Evolutionary conservation across 495 filamentous ascomycete species (phyloP), one percentile per base, ranked within the genome.

Genomic region (Hypoxylon fuscum): DNA sequence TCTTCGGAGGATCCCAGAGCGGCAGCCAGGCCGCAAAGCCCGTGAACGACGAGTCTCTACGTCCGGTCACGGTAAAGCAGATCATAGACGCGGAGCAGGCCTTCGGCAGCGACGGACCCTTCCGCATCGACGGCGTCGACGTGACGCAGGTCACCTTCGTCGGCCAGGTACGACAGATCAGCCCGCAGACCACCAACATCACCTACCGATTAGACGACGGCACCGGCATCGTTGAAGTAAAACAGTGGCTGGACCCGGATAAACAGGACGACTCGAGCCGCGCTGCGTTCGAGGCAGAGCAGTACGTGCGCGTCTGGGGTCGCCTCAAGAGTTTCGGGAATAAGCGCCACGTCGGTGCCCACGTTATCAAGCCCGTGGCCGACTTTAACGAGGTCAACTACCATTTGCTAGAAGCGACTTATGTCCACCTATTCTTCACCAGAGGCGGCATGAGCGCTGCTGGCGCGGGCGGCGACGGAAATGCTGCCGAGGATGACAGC

Each of bases 191-290:
- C 43, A 96, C 94, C 52, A 96, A 97, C 79, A 82, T 90, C 58
- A 96, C 90, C 27, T 97, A 96, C 84, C 89, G 86, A 65, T 76
- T 98, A 64, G 96, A 98, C 77, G 95, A 98, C 77, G 95, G 96
- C 74, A 98, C 95, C 0, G 95, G 91, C 55, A 81, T 85, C 22
- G 86, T 97, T 53, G 95, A 98, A 79, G 93, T 92, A 35, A 97
- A 97, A 80, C 86, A 90, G 74, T 98, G 92, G 91, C 78, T 93
- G 17, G 91, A 97, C 77, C 76, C 76, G 2, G 79, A 81, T 52
- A 77, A 80, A 53, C 68, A 77, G 11, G 81, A 84, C 25, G 82
- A 83, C 74, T 81, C 84, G 45, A 79, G 69, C 23, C 71, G 78
- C 43, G 46, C 67, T 31, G 37, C 45, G 11, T 76, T 79, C 57